Conservation (phyloP, 2,329 filamentous ascomycete genomes). For the Penicillium sp. region DNA sequence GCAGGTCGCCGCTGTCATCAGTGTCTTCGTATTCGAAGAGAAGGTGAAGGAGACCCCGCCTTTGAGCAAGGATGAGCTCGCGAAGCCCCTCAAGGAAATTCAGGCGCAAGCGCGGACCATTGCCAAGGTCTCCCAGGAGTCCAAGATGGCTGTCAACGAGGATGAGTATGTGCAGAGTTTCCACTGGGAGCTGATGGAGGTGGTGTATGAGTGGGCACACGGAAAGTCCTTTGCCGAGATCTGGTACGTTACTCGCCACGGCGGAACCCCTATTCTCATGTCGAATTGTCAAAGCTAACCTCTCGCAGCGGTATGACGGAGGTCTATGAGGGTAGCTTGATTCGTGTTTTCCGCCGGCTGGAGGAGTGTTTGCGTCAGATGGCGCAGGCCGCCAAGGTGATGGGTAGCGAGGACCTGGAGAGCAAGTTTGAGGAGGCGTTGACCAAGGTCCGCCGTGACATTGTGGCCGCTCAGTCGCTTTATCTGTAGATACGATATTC, state of each 20-base stretch:
- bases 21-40: conserved; percentile 97
- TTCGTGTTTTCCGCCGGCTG: conserved; percentile 90
- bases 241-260: conserved; percentile 67
- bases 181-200: conserved; percentile 96
- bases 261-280: neutral
- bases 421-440: conserved; percentile 88
- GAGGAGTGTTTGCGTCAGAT: conserved; percentile 95
- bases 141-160: conserved; percentile 90
- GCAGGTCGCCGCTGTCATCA: conserved; percentile 80
- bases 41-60: conserved; percentile 74
- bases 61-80: conserved; percentile 75
- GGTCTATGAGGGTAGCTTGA: conserved; percentile 93
- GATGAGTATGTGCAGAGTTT: conserved; percentile 88
- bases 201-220: conserved; percentile 88
- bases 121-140: conserved; percentile 92
- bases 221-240: conserved; percentile 90
- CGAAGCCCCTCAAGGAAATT: conserved; percentile 83
- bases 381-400: conserved; percentile 92
- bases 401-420: conserved; percentile 93
- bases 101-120: conserved; percentile 83
- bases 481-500: conserved; percentile 66
- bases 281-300: conserved; percentile 7
- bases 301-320: conserved; percentile 91
- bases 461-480: conserved; percentile 91
- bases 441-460: conserved; percentile 83